Evolutionary conservation across 2,329 filamentous ascomycete genomes (phyloP).

Genomic region (Sporothrix humicola): DNA sequence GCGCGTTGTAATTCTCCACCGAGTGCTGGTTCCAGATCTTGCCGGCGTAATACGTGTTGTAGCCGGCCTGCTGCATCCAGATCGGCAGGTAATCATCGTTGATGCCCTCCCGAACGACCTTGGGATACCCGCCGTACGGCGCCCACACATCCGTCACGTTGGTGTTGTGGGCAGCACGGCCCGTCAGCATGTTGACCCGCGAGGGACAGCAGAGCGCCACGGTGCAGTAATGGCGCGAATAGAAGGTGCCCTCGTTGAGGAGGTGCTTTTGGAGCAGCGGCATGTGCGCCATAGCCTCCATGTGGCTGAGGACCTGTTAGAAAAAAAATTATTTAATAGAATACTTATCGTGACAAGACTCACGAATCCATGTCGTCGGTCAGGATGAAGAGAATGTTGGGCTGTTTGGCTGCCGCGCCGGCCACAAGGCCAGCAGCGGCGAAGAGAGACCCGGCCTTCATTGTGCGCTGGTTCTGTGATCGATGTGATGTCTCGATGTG

Average conservation of each 20-base stretch:
- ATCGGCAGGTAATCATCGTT: slow-evolving; percentile 72
- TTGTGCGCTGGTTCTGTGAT: background rate
- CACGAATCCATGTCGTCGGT: slow-evolving; percentile 13
- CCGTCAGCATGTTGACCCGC: slow-evolving; percentile 68
- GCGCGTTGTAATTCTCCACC: slow-evolving; percentile 63
- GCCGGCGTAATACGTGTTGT: slow-evolving; percentile 73
- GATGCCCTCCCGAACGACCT: slow-evolving; percentile 67
- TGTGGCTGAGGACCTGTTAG: background rate
- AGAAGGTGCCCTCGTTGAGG: slow-evolving; percentile 9
- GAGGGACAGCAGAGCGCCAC: slow-evolving; percentile 69
- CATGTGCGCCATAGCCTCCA: background rate
- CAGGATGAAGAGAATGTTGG: slow-evolving; percentile 3
- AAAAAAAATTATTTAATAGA: background rate
- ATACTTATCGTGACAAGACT: slow-evolving; percentile 51
- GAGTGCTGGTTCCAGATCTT: slow-evolving; percentile 66
- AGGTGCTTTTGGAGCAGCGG: slow-evolving; percentile 11
- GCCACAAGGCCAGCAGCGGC: background rate
- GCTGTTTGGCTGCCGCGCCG: background rate
- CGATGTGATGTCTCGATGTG: too few species aligned
- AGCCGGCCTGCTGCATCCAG: slow-evolving; percentile 71
- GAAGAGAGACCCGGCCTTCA: background rate
- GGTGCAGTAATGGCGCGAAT: background rate
- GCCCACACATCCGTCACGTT: slow-evolving; percentile 66
- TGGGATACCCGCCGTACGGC: slow-evolving; percentile 68
- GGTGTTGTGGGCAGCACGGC: slow-evolving; percentile 67